Percentiles rank a stretch among this genome's conserved stretches.
Evolutionary conservation across 495 filamentous ascomycete genomes (phyloP).

Genomic region (Staphylotrichum longicolle): DNA sequence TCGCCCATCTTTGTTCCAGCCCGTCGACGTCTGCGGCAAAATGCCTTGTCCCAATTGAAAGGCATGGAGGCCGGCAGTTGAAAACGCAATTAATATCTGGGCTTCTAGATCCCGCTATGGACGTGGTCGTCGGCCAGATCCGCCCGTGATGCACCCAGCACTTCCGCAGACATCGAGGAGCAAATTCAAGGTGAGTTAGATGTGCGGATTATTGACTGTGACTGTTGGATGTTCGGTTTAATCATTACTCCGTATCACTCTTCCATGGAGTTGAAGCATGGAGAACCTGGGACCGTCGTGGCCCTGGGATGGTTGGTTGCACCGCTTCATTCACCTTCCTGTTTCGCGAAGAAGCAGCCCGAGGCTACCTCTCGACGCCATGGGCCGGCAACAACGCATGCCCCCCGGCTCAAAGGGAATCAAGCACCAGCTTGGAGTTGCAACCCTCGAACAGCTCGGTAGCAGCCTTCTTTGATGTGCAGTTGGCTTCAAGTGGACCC

Average conservation of each 20-base stretch:
- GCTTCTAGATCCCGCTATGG: background rate
- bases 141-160: background rate
- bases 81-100: background rate
- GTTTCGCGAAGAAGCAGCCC: background rate
- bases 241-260: no score
- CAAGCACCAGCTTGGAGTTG: background rate
- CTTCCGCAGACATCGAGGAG: no score
- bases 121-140: conserved; percentile 1
- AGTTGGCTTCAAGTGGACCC: background rate
- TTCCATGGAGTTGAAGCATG: background rate
- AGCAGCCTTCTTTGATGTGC: no score
- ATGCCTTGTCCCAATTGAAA: background rate
- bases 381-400: background rate
- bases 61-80: background rate
- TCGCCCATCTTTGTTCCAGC: background rate
- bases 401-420: background rate
- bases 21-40: background rate
- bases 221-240: no score
- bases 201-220: no score
- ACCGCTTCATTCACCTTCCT: conserved; percentile 7
- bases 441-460: conserved; percentile 3
- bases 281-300: background rate
- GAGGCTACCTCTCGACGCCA: no score
- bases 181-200: no score
- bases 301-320: conserved; percentile 8